Base-by-base conservation (phyloP, 164 flowering plant genomes). In the Protea cynaroides region DNA sequence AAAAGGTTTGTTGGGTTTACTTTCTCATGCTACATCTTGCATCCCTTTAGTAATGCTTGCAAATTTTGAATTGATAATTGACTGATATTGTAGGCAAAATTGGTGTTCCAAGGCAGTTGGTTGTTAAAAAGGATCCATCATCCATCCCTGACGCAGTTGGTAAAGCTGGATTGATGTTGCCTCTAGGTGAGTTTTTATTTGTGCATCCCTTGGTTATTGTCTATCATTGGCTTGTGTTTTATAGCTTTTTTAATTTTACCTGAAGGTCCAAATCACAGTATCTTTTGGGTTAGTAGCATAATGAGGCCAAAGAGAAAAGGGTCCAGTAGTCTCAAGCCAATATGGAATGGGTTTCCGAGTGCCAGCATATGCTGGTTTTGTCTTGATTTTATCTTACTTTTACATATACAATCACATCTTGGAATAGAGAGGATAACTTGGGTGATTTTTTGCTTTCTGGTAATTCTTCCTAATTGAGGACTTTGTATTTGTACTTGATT, bases 91-190 rank as follows among this genome's bases (percentile, higher is more conserved):
- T 81, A 87, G 93, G 93, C 14, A 76, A 64, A 76, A 88, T 87
- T 54, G 76, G 79, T 67, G 83, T 87, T 57, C 93, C 93, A 8
- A 79, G 62, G 64, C 93, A 87, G 62, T 70, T 87, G 70, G 88
- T 87, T 24, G 70, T 87, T 43, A 78, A 82, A 67, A 81, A 70
- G 69, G 88, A 83, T 65, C 81, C 93, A 49, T 78, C 90, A 50
- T 81, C 81, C 3, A 83, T 87, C 43, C 81, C 86, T 62, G 81
- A 69, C 59, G 84, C 81, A 22, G 90, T 87, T 7, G 62, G 58
- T 24, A 80, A 74, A 65, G 82, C 85, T 53, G 86, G 86, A 46
- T 71, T 85, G 59, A 78, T 7, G 25, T 67, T 85, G 36, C 93
- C 93, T 3, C 71, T 84, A 37, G 93, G 93, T 87, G 74, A 63